Evolutionary conservation across 1,284 basidiomycete genomes (phyloP), one percentile per base, ranked within the genome.

Genomic region (Cutaneotrichosporon sp.): DNA sequence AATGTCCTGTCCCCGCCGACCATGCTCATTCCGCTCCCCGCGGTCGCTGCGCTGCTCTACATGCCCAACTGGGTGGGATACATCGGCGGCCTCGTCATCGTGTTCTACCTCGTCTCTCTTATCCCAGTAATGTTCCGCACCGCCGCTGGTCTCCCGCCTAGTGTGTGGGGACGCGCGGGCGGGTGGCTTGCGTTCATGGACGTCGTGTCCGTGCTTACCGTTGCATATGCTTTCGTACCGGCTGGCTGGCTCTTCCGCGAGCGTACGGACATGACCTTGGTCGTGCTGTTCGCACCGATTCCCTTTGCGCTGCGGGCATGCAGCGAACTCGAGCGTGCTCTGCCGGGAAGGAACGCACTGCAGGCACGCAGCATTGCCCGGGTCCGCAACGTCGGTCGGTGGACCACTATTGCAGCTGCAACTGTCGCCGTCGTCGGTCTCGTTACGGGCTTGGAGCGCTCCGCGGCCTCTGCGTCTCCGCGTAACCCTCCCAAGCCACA

Each of bases 211-310:
- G 82, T 87, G 5, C 84, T 88, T 73, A 92, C 90, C 0, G 89
- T 90, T 42, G 92, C 92, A 0, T 96, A 97, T 73, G 92, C 91
- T 0, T 96, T 96, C 64, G 89, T 96, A 3, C 91, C 91, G 0
- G 86, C 87, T 1, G 91, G 90, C 0, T 74, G 80, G 60, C 78
- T 84, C 58, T 78, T 97, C 53, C 79, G 92, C 22, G 92, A 96
- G 73, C 78, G 87, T 20, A 90, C 88, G 9, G 84, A 89, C 65
- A 49, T 84, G 80, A 66, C 77, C 5, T 52, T 77, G 6, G 63
- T 60, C 31, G 64, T 70, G 32, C 11, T 67, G 3, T 35, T 59
- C 1, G 54, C 59, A 5, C 57, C 39, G 19, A 49, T 38, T 47
- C 65, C 43, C 9, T 37, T 52, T 14, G 48, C 43, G 1, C 54